Evolutionary conservation across 2,329 filamentous ascomycete species (phyloP).

Genomic region (Colletotrichum sp.): DNA sequence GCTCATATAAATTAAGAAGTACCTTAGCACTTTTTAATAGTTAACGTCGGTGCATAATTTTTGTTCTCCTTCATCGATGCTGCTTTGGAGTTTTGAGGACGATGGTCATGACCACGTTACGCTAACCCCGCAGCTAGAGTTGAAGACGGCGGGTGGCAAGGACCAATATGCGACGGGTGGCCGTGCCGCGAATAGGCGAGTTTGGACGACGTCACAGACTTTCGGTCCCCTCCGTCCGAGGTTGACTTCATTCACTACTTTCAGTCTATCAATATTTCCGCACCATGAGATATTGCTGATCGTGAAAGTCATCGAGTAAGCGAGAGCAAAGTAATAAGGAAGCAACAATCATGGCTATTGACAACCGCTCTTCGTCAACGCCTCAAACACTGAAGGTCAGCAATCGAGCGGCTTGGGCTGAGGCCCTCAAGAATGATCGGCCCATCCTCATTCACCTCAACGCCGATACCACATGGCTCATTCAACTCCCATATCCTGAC

Average conservation of each 20-base stretch:
- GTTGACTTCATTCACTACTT: neutral
- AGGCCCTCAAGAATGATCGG: slow-evolving; percentile 17
- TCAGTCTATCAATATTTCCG: neutral
- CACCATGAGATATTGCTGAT: neutral
- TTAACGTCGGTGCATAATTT: neutral
- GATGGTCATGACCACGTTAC: neutral
- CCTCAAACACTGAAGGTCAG: neutral
- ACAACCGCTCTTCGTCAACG: neutral
- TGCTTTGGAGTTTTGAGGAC: neutral
- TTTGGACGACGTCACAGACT: slow-evolving; percentile 3
- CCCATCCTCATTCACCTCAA: slow-evolving; percentile 67
- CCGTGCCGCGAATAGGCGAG: neutral
- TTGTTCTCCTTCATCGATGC: neutral
- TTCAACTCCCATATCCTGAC: slow-evolving; percentile 64
- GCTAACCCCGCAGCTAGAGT: neutral
- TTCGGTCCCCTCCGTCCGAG: neutral
- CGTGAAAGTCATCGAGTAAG: neutral
- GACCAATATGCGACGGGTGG: neutral
- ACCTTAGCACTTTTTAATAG: too few relatives aligned
- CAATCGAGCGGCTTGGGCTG: neutral
- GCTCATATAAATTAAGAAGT: rapidly evolving
- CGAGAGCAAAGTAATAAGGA: neutral
- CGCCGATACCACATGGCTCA: slow-evolving; percentile 70
- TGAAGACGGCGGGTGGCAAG: neutral
- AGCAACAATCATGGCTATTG: neutral